A percentile compares a stretch with the other conserved stretches of the same genome.
Conservation (phyloP, 345 rosid species). For the Gossypioides kirkii region DNA sequence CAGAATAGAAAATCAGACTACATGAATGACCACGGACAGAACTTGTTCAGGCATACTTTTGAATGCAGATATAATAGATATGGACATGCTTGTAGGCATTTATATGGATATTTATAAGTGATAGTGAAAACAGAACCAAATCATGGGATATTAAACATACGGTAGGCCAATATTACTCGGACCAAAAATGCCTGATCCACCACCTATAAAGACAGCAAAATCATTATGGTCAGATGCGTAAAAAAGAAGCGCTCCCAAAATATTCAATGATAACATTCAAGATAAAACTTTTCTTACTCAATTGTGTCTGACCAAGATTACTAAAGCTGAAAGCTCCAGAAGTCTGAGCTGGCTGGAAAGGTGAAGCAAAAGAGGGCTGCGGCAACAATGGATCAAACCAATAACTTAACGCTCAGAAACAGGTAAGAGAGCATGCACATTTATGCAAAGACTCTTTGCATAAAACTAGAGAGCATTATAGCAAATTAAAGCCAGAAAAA, state of each 20-base stretch:
- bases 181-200: conserved; percentile 42
- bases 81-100: not conserved
- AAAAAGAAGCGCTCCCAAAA: not conserved
- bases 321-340: conserved; percentile 38
- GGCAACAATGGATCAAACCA: not conserved
- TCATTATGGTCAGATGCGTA: conserved; percentile 11
- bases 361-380: conserved; percentile 11
- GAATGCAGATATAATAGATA: not conserved
- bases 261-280: conserved; percentile 6
- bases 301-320: conserved; percentile 52
- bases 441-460: not conserved
- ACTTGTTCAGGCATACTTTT: not conserved
- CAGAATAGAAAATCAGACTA: not conserved
- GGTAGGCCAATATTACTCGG: conserved; percentile 45
- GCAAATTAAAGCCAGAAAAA: not conserved
- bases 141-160: conserved; percentile 35
- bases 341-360: conserved; percentile 10
- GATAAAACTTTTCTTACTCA: conserved; percentile 32
- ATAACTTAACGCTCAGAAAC: not conserved
- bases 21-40: not conserved
- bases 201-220: conserved; percentile 27
- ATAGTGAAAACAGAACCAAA: not conserved
- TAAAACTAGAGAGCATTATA: not conserved
- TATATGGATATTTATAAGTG: not conserved
- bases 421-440: not conserved